Percentiles rank a stretch among this genome's conserved stretches.
Evolutionary conservation across 169 alveolate species (phyloP).

Genomic region (Cryptosporidium viatorum): DNA sequence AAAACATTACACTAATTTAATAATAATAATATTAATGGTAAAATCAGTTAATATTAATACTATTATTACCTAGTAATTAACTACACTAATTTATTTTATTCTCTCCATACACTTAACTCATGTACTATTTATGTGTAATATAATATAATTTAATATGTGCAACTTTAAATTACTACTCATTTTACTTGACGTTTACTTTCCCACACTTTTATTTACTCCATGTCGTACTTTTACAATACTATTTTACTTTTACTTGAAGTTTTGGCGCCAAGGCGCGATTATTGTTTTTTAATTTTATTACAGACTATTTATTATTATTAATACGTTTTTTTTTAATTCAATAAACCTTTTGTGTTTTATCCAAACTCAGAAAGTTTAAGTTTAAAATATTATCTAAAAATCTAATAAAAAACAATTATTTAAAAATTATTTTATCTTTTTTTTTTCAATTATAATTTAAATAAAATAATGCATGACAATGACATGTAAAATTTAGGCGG

Average conservation of each 20-base stretch:
- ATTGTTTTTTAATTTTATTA: background rate
- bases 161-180: background rate
- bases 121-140: background rate
- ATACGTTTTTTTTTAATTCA: no score
- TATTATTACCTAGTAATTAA: background rate
- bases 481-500: slow-evolving; percentile 12
- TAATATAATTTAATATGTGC: background rate
- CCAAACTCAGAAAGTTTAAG: no score
- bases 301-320: no score
- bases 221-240: background rate
- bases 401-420: background rate
- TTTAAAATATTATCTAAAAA: background rate
- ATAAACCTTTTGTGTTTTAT: no score
- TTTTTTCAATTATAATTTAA: background rate
- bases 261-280: slow-evolving; percentile 28
- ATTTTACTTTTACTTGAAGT: background rate
- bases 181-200: slow-evolving; percentile 24
- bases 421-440: background rate
- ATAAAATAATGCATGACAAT: background rate
- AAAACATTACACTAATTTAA: background rate
- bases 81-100: background rate
- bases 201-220: slow-evolving; percentile 7
- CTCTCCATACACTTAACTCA: background rate
- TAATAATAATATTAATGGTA: background rate
- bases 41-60: no score